Base-by-base conservation (phyloP, 208 protist species). In the Hexamita inflata region DNA sequence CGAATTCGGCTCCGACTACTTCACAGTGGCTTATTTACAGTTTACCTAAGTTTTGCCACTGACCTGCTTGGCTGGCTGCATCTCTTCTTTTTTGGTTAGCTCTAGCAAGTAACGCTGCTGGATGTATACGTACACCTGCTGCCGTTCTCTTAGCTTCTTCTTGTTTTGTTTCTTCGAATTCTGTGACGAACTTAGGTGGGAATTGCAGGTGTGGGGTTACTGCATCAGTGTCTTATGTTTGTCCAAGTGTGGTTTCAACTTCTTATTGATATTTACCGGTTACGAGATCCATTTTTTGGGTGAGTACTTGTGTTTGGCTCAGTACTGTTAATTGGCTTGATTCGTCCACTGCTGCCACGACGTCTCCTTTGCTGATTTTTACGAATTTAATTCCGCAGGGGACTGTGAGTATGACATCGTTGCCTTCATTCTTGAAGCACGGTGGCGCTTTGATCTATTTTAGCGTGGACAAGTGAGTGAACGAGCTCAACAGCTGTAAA, bases 301-400 rank as follows among this genome's bases (percentile, higher is more conserved):
- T n/a, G 9, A 45, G n/a, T 70, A 15, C 38, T 45, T 70, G 7
- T n/a, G 64, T 42, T 38, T 70, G 11, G 4, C 19, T 45, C 40
- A 70, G 35, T 9, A 70, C 2, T 34, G 9, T 70, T 11, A 70
- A 34, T 9, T 42, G 42, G 35, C 19, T 45, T 34, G 64, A 42
- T 49, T 70, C 64, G n/a, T 70, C 64, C 2, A 70, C 11, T n/a
- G 42, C 35, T 24, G 64, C 64, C 11, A 70, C 42, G 2, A 70
- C 42, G n/a, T 70, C 64, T 19, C 64, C 64, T 49, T 70, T 34
- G n/a, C 11, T 32, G n/a, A 70, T 45, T 34, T 70, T 70, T 32
- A 49, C 64, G 64, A 45, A n/a, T 9, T n/a, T 70, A 49, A 70
- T 70, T n/a, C 42, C 11, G 15, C 11, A n/a, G 7, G 64, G 64